Evolutionary conservation across 768 basidiomycete genomes (phyloP).

Genomic region (Tricholoma bakamatsutake): DNA sequence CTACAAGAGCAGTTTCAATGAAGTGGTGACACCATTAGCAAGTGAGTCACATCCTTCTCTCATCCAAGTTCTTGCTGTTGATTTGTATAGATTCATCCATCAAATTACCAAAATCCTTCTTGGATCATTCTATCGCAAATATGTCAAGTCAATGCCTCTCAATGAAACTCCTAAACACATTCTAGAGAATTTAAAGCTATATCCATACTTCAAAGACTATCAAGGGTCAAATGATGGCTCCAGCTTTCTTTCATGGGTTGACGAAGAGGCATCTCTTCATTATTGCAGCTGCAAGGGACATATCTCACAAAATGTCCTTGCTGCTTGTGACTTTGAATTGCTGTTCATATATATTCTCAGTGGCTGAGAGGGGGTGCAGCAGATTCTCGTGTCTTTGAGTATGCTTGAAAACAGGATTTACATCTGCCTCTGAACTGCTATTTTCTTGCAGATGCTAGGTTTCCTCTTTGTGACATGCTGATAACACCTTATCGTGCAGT

Average conservation of each 20-base stretch:
- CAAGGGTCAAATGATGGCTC: constrained; percentile 10
- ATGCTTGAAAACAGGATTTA: neutral
- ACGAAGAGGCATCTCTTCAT: neutral
- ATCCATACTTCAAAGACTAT: constrained; percentile 15
- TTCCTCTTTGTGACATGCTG: too few relatives aligned
- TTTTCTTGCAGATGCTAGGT: neutral
- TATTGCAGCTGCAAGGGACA: neutral
- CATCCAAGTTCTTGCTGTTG: too few relatives aligned
- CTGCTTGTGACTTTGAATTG: neutral
- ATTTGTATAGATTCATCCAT: constrained; percentile 14
- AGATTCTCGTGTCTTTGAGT: neutral
- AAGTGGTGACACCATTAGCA: constrained; percentile 24
- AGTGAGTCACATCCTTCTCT: too few relatives aligned
- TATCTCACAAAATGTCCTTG: neutral
- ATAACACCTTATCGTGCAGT: neutral
- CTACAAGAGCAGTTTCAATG: constrained; percentile 24
- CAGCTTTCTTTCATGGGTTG: constrained; percentile 13
- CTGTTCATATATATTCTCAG: too few relatives aligned
- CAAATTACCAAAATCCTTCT: constrained; percentile 11
- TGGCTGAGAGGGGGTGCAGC: neutral
- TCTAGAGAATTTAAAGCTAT: constrained; percentile 10
- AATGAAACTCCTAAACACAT: constrained; percentile 8
- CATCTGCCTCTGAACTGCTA: neutral
- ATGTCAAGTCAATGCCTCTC: constrained; percentile 13
- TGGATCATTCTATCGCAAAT: constrained; percentile 16